Conservation (phyloP, 2,329 filamentous ascomycete genomes). For the Ciborinia camelliae region DNA sequence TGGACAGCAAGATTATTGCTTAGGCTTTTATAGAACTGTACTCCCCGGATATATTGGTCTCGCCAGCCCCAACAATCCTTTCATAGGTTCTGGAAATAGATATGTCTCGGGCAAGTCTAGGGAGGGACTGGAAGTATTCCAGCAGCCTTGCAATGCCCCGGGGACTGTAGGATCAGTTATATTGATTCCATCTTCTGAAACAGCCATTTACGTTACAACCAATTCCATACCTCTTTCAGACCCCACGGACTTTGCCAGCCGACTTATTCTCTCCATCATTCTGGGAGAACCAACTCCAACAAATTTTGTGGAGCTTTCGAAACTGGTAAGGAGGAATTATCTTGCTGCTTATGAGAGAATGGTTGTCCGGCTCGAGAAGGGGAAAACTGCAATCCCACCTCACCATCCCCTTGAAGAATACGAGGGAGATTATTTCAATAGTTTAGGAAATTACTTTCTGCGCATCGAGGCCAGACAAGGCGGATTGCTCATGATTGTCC, state of each 20-base stretch:
- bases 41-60: background rate
- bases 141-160: too few relatives aligned
- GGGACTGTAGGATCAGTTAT: background rate
- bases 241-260: background rate
- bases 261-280: background rate
- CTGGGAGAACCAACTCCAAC: background rate
- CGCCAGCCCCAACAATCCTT: too few relatives aligned
- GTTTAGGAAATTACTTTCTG: background rate
- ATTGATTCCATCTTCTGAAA: background rate
- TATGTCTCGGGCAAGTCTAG: too few relatives aligned
- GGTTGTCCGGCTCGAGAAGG: background rate
- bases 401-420: background rate
- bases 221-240: background rate
- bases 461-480: background rate
- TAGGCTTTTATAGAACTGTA: background rate
- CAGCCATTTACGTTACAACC: background rate
- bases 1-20: background rate
- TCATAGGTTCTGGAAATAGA: background rate
- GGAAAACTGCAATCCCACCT: background rate
- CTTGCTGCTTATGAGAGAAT: background rate
- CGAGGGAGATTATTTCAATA: background rate
- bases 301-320: background rate
- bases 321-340: background rate
- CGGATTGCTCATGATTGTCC: background rate
- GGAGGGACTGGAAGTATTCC: too few relatives aligned